Evolutionary conservation across 2,329 filamentous ascomycete genomes (phyloP), one percentile per base, ranked within the genome.

Genomic region (Alternaria angustiovoidea): DNA sequence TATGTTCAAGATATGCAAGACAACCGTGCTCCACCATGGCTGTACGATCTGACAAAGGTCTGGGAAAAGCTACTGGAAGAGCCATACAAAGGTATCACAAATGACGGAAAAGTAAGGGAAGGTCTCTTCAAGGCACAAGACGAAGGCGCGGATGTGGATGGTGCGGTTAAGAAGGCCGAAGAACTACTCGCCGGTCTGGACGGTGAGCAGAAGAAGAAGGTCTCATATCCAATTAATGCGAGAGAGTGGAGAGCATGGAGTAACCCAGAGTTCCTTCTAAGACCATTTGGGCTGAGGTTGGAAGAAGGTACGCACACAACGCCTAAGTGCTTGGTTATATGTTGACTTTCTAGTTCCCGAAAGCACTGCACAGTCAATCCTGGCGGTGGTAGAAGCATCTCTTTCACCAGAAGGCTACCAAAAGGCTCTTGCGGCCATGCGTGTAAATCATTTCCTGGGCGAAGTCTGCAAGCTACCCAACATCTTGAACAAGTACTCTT

Each of bases 381-480:
- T 91, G 38, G 74, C 75, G 6, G 78, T 93, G 3, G 79, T 93
- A 2, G 67, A 84, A 52, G 73, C 82, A 0, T 87, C 88, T 0
- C 82, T 93, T 0, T 91, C 89, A 0, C 84, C 87, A 0, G 88
- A 91, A 72, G 91, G 91, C 14, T 93, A 92, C 77, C 76, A 84
- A 18, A 93, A 93, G 70, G 90, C 90, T 8, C 57, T 89, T 2
- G 83, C 81, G 0, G 89, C 90, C 0, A 92, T 91, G 89, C 87
- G 87, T 58, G 87, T 91, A 73, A 93, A 93, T 76, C 87, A 89
- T 56, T 93, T 92, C 78, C 84, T 93, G 0, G 91, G 90, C 44
- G 84, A 91, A 60, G 82, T 93, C 0, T 87, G 91, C 51, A 71
- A 86, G 34, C 83, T 87, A 0, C 84, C 86, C 0, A 75, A 79